Evolutionary conservation across 352 stramenopile species (phyloP).

Genomic region (Phytophthora citricola): DNA sequence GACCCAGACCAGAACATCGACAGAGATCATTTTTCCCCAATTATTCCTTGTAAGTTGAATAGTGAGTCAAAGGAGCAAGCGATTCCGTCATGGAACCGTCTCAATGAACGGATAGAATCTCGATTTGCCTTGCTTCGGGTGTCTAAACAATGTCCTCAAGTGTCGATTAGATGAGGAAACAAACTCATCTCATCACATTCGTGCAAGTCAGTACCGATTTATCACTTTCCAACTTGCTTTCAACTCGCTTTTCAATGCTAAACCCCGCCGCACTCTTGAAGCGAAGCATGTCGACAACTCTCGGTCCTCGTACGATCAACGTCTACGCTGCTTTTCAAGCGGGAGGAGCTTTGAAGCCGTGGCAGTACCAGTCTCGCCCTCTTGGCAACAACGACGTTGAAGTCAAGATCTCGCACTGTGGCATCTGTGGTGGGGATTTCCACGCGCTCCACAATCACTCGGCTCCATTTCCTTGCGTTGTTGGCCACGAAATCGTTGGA

Average conservation of each 20-base stretch:
- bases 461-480: slow-evolving; percentile 39
- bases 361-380: slow-evolving; percentile 43
- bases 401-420: slow-evolving; percentile 61
- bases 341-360: slow-evolving; percentile 26
- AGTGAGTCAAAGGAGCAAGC: neutral
- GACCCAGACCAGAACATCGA: neutral
- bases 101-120: neutral
- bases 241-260: neutral
- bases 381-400: slow-evolving; percentile 48
- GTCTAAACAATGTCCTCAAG: neutral
- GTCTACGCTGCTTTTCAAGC: slow-evolving; percentile 45
- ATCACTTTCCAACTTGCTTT: neutral
- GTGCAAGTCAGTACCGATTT: too few relatives aligned
- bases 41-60: neutral
- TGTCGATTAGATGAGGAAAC: neutral
- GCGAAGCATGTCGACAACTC: neutral
- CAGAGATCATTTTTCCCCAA: neutral
- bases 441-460: slow-evolving; percentile 37
- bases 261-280: neutral
- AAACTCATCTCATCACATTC: neutral
- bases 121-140: neutral
- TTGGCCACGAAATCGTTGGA: slow-evolving; percentile 55
- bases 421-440: slow-evolving; percentile 56
- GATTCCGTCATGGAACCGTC: too few relatives aligned
- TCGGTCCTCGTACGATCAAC: slow-evolving; percentile 15